Evolutionary conservation across 345 rosid species (phyloP).

Genomic region (Abelmoschus esculentus): DNA sequence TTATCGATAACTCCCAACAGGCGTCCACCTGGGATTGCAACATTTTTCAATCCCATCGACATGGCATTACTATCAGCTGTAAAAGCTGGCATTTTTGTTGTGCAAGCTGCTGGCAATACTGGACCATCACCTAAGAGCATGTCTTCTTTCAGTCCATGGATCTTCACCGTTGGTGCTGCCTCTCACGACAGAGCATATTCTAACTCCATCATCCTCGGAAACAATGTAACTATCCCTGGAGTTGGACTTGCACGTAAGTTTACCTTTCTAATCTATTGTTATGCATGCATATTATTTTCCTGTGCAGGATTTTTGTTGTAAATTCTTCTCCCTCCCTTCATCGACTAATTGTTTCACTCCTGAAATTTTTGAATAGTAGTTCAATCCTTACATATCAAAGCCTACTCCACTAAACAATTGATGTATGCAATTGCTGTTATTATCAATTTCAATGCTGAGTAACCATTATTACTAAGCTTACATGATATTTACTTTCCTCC

Average conservation of each 20-base stretch:
- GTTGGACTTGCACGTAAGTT: conserved; percentile 92
- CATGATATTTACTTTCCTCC: not conserved
- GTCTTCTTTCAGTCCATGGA: conserved; percentile 99
- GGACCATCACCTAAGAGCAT: conserved; percentile 96
- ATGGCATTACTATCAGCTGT: conserved; percentile 89
- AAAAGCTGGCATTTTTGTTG: conserved; percentile 74
- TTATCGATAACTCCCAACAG: conserved; percentile 95
- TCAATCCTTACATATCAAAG: not conserved
- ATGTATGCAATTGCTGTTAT: not conserved
- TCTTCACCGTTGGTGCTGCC: conserved; percentile 89
- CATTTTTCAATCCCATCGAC: conserved; percentile 92
- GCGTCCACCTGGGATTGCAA: conserved; percentile 90
- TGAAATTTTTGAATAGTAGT: not conserved
- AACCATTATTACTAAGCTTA: not conserved
- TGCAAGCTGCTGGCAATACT: conserved; percentile 98
- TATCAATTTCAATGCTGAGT: not conserved
- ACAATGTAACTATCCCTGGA: conserved; percentile 70
- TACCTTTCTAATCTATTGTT: not conserved
- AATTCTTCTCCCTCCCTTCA: not conserved
- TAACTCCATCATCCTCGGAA: conserved; percentile 75
- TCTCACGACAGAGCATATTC: conserved; percentile 72
- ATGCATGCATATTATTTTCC: not conserved
- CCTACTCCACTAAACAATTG: not conserved
- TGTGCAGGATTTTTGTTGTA: not conserved
- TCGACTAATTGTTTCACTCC: not conserved